A percentile compares a stretch with the other conserved stretches of the same genome.
Evolutionary conservation across 306 rosid genomes (phyloP).

Genomic region (Vigna nakashimae): DNA sequence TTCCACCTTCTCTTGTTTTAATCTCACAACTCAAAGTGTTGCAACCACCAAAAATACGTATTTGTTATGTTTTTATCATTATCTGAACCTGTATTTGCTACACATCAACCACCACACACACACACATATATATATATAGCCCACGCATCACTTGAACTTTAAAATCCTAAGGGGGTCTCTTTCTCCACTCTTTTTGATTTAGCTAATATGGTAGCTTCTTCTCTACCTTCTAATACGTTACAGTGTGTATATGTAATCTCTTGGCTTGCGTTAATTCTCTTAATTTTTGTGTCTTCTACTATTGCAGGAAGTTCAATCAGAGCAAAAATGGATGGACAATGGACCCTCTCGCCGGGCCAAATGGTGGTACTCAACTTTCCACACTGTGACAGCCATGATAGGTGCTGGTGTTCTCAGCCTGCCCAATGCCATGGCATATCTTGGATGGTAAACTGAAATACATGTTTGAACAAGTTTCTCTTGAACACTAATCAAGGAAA

Average conservation of each 20-base stretch:
- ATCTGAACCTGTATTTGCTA: slow-evolving; percentile 34
- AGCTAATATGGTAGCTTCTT: slow-evolving; percentile 60
- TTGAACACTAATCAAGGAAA: too few species aligned
- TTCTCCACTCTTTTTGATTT: slow-evolving; percentile 36
- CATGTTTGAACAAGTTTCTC: too few species aligned
- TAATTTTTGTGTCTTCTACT: neutral
- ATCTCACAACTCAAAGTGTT: slow-evolving; percentile 15
- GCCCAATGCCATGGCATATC: slow-evolving; percentile 91
- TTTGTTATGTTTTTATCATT: slow-evolving; percentile 34
- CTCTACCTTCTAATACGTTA: slow-evolving; percentile 57
- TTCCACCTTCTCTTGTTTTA: slow-evolving; percentile 11
- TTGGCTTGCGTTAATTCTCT: slow-evolving; percentile 4
- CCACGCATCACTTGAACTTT: slow-evolving; percentile 40
- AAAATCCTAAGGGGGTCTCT: slow-evolving; percentile 38
- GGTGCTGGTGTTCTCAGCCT: slow-evolving; percentile 96
- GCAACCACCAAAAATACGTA: neutral
- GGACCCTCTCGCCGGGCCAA: slow-evolving; percentile 69
- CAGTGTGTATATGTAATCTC: neutral
- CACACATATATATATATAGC: slow-evolving; percentile 21
- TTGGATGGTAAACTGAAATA: slow-evolving; percentile 75
- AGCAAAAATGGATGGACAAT: slow-evolving; percentile 61
- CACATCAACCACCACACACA: slow-evolving; percentile 38
- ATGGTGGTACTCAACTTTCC: slow-evolving; percentile 99
- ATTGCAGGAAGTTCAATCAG: slow-evolving; percentile 58
- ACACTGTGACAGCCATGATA: slow-evolving; percentile 89